Evolutionary conservation across 2,329 filamentous ascomycete genomes (phyloP).

Genomic region (Neobulgaria alba): DNA sequence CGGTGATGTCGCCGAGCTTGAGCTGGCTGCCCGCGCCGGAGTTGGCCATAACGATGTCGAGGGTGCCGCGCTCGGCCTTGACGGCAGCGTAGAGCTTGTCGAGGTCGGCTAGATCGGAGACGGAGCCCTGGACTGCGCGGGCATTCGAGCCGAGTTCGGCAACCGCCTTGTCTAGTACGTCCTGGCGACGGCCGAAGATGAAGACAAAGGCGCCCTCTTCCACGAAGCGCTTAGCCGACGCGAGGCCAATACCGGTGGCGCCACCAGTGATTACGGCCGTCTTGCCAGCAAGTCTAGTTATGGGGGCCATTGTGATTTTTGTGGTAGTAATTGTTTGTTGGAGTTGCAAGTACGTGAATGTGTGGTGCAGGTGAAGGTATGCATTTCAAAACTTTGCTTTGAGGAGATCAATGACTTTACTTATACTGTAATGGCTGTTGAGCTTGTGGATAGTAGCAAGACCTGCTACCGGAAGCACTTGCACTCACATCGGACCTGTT

Average conservation of each 20-base stretch:
- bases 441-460: neutral
- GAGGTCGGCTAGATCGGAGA: slow-evolving; percentile 17
- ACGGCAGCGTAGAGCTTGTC: slow-evolving; percentile 19
- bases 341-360: slow-evolving; percentile 1
- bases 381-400: slow-evolving; percentile 6
- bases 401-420: slow-evolving; percentile 9
- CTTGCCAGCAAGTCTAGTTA: slow-evolving; percentile 10
- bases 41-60: slow-evolving; percentile 21
- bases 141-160: slow-evolving; percentile 15
- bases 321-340: slow-evolving; percentile 7
- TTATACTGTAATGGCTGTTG: slow-evolving; percentile 1
- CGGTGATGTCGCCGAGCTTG: slow-evolving; percentile 17
- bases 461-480: neutral
- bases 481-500: neutral
- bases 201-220: slow-evolving; percentile 15
- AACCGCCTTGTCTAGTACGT: slow-evolving; percentile 13
- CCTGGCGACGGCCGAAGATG: slow-evolving; percentile 16
- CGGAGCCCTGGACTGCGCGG: slow-evolving; percentile 14
- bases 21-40: slow-evolving; percentile 15
- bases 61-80: slow-evolving; percentile 19
- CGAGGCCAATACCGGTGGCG: slow-evolving; percentile 15
- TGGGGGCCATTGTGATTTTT: slow-evolving; percentile 3
- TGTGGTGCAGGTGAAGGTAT: slow-evolving; percentile 4
- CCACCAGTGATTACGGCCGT: slow-evolving; percentile 17
- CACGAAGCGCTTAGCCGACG: slow-evolving; percentile 14